Evolutionary conservation across 140 eudicot genomes (phyloP), one percentile per base, ranked within the genome.

Genomic region (Bidens hawaiensis): DNA sequence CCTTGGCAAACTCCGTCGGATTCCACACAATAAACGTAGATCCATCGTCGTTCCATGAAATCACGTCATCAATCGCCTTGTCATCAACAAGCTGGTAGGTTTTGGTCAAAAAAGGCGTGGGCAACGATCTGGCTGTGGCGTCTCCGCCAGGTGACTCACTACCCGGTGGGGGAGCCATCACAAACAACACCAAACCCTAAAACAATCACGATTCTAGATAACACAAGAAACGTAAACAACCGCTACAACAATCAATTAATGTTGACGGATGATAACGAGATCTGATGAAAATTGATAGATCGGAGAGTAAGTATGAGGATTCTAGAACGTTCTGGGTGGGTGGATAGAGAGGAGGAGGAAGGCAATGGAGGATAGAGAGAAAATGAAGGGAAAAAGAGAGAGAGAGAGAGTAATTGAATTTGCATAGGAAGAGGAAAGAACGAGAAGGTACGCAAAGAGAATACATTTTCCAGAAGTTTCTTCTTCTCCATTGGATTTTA

Each of bases 1-100:
- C 90, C 63, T 75, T 75, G 2, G 96, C 96, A 22, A 88, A 88
- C 31, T 84, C 96, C 3, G 87, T 79, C 1, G 89, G 89, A 72
- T 88, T 88, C 96, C 96, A 88, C 0, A 88, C 96, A 60, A 88
- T 76, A 63, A 88, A 88, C 10, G 83, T 69, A 34, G 97, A 89
- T 89, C 97, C 97, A 14, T 89, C 93, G 14, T 85, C 89, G 43
- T 85, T 89, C 97, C 97, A 89, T 1, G 97, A 83, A 68, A 89
- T 81, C 14, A 89, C 66, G 36, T 85, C 93, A 64, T 89, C 87
- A 17, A 78, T 80, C 1, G 78, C 3, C 1, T 50, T 66, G 52
- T 89, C 97, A 1, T 89, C 95, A 0, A 89, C 95, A 12, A 89
- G 87, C 82, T 85, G 89, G 62, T 80, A 89, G 1, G 97, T 85